These are phyloP conservation scores for Cubamyces lactineus DNA, from an alignment of 768 basidiomycete species.

Conservation along the genomic window DNA sequence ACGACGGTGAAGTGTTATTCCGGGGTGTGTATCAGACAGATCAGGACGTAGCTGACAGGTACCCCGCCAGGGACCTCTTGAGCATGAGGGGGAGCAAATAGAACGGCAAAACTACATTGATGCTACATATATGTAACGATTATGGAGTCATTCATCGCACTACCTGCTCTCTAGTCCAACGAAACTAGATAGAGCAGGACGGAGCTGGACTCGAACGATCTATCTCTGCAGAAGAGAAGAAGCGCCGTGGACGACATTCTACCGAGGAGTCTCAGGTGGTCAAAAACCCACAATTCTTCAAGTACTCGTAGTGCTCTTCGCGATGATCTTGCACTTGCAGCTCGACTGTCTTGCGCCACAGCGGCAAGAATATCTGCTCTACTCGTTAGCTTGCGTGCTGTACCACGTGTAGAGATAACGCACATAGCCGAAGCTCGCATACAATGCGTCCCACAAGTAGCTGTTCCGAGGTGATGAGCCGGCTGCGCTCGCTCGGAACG, in stretches of 20 bases:
- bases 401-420: neutral
- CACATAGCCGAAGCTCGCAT: conserved; percentile 41
- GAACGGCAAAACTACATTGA: too few species aligned
- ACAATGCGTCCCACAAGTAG: conserved; percentile 54
- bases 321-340: conserved; percentile 36
- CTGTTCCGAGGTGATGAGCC: conserved; percentile 66
- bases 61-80: too few species aligned
- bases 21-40: too few species aligned
- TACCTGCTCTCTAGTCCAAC: too few species aligned
- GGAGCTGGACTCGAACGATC: neutral
- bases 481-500: conserved; percentile 72
- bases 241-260: neutral
- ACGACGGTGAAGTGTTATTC: too few species aligned
- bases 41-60: too few species aligned
- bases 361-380: conserved; percentile 40
- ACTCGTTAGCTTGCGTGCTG: neutral
- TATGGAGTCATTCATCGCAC: too few species aligned
- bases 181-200: too few species aligned
- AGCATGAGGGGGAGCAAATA: too few species aligned
- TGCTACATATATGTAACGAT: too few species aligned
- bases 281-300: conserved; percentile 19
- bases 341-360: conserved; percentile 46
- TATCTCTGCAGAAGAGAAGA: neutral
- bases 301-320: conserved; percentile 42
- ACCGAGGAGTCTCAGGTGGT: neutral